phyloP scores from a whole-genome alignment of 805 yeast genomes.

The Candida michaelii region DNA sequence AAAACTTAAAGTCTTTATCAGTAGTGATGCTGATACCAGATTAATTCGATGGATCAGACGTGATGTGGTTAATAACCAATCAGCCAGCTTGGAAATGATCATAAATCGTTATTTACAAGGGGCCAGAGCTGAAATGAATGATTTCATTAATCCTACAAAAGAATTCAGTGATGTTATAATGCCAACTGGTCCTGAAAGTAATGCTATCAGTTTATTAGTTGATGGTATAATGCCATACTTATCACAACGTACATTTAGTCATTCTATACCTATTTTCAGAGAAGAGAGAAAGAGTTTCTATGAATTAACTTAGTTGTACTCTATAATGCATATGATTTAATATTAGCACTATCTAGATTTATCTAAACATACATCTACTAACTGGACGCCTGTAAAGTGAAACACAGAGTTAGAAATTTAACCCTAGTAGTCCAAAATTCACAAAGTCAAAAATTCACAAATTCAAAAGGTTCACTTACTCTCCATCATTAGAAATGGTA shows the following conservation, averaged over 20 bases:
- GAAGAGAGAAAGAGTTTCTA: constrained; percentile 45
- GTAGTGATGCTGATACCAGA: constrained; percentile 82
- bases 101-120: constrained; percentile 50
- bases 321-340: too few species aligned
- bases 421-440: too few species aligned
- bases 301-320: constrained; percentile 31
- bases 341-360: too few species aligned
- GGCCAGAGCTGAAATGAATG: constrained; percentile 66
- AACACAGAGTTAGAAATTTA: too few species aligned
- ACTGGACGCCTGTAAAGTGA: too few species aligned
- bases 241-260: constrained; percentile 4
- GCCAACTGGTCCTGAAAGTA: constrained; percentile 65
- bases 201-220: constrained; percentile 58
- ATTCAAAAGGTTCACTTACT: too few species aligned
- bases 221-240: constrained; percentile 57
- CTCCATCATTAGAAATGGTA: too few species aligned
- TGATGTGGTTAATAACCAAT: constrained; percentile 28
- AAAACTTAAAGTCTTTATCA: constrained; percentile 69
- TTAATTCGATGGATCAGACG: constrained; percentile 73
- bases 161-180: constrained; percentile 72
- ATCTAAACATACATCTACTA: too few species aligned
- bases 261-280: constrained; percentile 21
- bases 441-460: too few species aligned
- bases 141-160: constrained; percentile 66
- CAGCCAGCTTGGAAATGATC: constrained; percentile 32